A percentile compares a stretch with the other conserved stretches of the same genome.
Evolutionary conservation across 148 eudicot genomes (phyloP).

Genomic region (Heliamphora exappendiculata): DNA sequence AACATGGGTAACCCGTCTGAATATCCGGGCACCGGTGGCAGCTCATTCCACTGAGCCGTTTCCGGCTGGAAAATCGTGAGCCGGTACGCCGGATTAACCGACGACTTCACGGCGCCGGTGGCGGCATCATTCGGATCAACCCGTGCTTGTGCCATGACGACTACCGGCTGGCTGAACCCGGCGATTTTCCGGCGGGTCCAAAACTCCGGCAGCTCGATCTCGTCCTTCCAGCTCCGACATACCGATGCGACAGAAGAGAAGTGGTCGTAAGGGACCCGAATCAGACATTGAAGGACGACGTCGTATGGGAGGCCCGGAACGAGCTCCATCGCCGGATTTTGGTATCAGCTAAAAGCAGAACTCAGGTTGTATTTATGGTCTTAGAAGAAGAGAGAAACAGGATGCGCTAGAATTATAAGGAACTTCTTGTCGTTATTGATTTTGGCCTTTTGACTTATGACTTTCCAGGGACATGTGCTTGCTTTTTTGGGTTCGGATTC

Average conservation of each 20-base stretch:
- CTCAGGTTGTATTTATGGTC: background rate
- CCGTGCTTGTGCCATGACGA: constrained; percentile 47
- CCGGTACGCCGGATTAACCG: constrained; percentile 25
- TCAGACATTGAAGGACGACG: constrained; percentile 56
- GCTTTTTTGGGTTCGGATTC: background rate
- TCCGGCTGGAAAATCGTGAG: constrained; percentile 43
- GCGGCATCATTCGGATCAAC: constrained; percentile 12
- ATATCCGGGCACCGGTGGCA: constrained; percentile 36
- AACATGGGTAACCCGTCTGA: constrained; percentile 59
- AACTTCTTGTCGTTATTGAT: no score
- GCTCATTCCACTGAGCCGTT: constrained; percentile 38
- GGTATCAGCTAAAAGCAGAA: background rate
- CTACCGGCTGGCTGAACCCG: constrained; percentile 36
- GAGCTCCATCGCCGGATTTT: constrained; percentile 32
- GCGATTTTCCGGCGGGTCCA: constrained; percentile 27
- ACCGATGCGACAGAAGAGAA: constrained; percentile 46
- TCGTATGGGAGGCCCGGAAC: constrained; percentile 58
- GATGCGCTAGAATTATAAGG: no score
- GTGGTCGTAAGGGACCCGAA: constrained; percentile 33
- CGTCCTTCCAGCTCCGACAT: constrained; percentile 37
- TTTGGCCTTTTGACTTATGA: background rate
- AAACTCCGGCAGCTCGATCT: constrained; percentile 38
- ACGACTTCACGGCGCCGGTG: background rate
- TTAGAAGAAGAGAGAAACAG: background rate
- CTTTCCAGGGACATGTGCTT: background rate